Percentiles rank a stretch among this genome's conserved stretches.
Evolutionary conservation across 306 rosid genomes (phyloP).

Genomic region (Senna tora): DNA sequence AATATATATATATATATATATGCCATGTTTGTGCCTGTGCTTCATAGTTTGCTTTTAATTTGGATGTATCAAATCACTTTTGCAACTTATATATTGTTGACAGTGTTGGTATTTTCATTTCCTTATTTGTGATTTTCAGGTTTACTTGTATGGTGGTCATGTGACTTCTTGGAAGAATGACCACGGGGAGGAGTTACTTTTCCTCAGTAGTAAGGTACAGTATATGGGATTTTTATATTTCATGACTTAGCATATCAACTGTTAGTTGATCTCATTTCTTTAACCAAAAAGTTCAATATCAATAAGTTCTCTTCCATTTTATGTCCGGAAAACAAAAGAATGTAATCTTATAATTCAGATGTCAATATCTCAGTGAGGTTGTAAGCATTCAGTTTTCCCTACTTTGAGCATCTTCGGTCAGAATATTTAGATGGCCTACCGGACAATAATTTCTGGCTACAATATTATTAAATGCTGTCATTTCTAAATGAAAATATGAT

Average conservation of each 20-base stretch:
- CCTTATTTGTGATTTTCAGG: slow-evolving; percentile 52
- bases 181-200: slow-evolving; percentile 87
- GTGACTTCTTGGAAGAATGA: slow-evolving; percentile 99
- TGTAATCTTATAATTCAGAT: slow-evolving; percentile 7
- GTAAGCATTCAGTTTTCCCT: not conserved
- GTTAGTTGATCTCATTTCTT: slow-evolving; percentile 18
- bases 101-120: slow-evolving; percentile 27
- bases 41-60: not conserved
- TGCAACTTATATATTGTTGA: not conserved
- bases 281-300: not conserved
- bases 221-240: not conserved
- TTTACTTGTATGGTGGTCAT: slow-evolving; percentile 83
- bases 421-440: slow-evolving; percentile 21
- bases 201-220: slow-evolving; percentile 87
- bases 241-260: not conserved
- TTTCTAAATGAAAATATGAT: not conserved
- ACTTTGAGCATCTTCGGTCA: not conserved
- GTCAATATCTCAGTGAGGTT: slow-evolving; percentile 24
- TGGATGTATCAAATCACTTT: not conserved
- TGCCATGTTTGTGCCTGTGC: no score
- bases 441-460: slow-evolving; percentile 3
- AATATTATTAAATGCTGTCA: not conserved
- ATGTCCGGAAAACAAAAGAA: not conserved
- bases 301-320: not conserved
- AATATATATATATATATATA: no score